These are phyloP conservation scores for Tripidium arundinaceum DNA, from an alignment of 202 grass and related monocot genomes.

Conservation along the genomic window DNA sequence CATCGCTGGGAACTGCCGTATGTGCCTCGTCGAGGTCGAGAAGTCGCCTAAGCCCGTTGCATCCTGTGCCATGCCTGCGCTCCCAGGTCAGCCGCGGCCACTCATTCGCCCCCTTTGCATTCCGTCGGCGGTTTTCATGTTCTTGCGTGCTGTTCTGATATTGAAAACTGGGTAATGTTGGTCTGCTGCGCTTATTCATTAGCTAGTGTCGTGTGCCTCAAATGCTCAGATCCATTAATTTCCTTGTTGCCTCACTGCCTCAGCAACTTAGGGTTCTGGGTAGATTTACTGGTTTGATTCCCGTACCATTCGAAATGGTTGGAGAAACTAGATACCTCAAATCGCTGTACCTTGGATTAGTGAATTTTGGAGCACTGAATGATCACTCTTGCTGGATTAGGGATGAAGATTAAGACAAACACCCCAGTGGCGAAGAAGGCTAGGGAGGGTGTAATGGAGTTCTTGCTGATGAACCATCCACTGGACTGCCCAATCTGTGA, in stretches of 20 bases:
- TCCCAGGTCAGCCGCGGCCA: slow-evolving; percentile 58
- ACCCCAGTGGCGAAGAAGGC: slow-evolving; percentile 96
- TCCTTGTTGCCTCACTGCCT: background rate
- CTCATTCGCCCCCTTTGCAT: too few species aligned
- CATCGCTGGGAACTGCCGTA: slow-evolving; percentile 92
- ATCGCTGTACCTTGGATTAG: background rate
- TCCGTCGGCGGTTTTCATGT: background rate
- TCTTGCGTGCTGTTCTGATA: background rate
- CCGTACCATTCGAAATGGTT: background rate
- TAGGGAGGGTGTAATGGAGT: slow-evolving; percentile 99
- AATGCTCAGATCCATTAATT: slow-evolving; percentile 28
- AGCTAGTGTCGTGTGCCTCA: background rate
- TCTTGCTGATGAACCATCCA: slow-evolving; percentile 93
- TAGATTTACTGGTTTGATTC: background rate
- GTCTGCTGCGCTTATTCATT: background rate
- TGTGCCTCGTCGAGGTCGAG: slow-evolving; percentile 99
- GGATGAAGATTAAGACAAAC: slow-evolving; percentile 99
- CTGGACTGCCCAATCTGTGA: slow-evolving; percentile 98
- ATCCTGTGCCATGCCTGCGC: slow-evolving; percentile 95
- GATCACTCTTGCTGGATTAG: slow-evolving; percentile 38
- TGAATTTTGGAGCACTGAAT: background rate
- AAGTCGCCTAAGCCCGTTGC: slow-evolving; percentile 99
- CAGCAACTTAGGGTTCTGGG: background rate
- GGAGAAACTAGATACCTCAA: background rate
- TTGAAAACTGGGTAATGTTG: background rate